phyloP scores from a whole-genome alignment of 306 rosid genomes.

The Rubus parviflorus region DNA sequence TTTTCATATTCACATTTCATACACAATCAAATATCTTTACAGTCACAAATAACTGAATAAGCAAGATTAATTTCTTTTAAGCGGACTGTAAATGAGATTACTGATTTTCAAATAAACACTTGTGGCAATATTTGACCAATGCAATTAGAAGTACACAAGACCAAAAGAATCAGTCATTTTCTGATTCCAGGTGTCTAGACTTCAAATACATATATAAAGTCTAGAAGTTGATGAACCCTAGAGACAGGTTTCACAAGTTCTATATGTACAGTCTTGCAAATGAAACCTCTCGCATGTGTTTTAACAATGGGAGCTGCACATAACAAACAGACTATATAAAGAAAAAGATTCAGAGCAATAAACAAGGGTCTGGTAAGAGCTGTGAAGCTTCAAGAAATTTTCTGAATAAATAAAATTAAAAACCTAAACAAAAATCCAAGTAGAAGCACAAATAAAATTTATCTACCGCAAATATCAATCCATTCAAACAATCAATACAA shows the following conservation, averaged over 20 bases:
- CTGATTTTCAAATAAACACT: neutral
- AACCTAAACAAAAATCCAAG: neutral
- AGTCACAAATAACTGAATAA: neutral
- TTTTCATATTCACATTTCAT: neutral
- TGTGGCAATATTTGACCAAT: neutral
- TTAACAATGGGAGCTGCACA: neutral
- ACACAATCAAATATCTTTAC: neutral
- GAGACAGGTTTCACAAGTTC: no score
- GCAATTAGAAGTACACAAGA: neutral
- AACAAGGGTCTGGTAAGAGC: neutral
- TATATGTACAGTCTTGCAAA: no score
- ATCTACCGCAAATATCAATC: neutral
- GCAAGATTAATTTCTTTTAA: no score
- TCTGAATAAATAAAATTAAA: neutral
- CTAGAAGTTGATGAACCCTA: no score
- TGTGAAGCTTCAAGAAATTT: neutral
- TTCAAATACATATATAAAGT: no score
- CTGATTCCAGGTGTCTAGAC: neutral
- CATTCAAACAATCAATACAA: neutral
- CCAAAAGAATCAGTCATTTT: neutral
- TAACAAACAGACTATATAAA: neutral
- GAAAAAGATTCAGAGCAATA: neutral
- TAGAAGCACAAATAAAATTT: neutral
- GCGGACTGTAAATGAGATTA: neutral
- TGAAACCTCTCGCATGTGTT: no score